Conservation (phyloP, 306 rosid species). For the Vicia villosa region DNA sequence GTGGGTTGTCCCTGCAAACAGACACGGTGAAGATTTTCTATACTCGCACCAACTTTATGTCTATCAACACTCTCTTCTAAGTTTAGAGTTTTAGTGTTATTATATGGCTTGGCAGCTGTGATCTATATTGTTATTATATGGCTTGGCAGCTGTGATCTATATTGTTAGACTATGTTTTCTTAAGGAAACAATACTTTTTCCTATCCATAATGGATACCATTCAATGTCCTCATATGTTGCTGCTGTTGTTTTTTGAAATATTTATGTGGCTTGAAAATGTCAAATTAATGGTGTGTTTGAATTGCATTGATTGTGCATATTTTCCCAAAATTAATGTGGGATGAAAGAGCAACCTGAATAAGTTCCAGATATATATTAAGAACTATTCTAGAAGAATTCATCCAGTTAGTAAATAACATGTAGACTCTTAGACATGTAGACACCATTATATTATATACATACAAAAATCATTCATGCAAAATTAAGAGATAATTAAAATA, state of each 20-base stretch:
- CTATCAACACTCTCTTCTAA: slow-evolving; percentile 82
- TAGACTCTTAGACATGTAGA: too few relatives aligned
- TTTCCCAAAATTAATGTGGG: too few relatives aligned
- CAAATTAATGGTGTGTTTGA: slow-evolving; percentile 30
- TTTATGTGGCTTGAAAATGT: slow-evolving; percentile 11
- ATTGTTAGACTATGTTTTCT: slow-evolving; percentile 14
- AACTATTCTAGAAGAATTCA: too few relatives aligned
- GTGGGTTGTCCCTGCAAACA: slow-evolving; percentile 80
- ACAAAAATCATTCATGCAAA: too few relatives aligned
- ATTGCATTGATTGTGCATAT: slow-evolving; percentile 28
- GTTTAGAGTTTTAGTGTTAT: slow-evolving; percentile 82
- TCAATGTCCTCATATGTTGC: slow-evolving; percentile 22
- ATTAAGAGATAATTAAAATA: too few relatives aligned
- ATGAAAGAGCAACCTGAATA: too few relatives aligned
- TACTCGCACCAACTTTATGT: slow-evolving; percentile 79
- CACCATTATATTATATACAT: too few relatives aligned
- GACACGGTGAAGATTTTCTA: slow-evolving; percentile 71
- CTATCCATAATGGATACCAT: slow-evolving; percentile 1
- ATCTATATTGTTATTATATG: too few relatives aligned
- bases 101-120: slow-evolving; percentile 82
- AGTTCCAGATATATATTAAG: too few relatives aligned
- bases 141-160: too few relatives aligned
- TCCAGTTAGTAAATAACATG: too few relatives aligned
- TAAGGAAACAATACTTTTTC: not conserved
- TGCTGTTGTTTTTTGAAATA: slow-evolving; percentile 20